phyloP scores from a whole-genome alignment of 345 rosid genomes.

The Sisymbrium irio region DNA sequence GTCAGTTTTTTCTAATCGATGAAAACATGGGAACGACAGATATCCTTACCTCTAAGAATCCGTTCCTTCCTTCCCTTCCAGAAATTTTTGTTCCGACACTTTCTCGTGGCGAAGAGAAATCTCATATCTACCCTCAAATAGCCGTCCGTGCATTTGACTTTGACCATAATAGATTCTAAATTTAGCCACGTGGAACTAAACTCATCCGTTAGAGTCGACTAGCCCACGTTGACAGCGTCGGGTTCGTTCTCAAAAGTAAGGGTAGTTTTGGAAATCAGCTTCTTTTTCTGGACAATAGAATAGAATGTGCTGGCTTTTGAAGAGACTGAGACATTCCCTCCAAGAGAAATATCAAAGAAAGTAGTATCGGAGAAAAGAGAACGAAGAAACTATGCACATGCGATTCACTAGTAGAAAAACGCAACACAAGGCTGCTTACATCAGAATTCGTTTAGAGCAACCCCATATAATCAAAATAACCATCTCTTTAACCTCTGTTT shows the following conservation, averaged over 20 bases:
- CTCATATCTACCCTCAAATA: neutral
- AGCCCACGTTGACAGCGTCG: neutral
- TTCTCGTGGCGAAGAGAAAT: neutral
- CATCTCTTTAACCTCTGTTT: neutral
- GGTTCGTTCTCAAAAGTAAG: neutral
- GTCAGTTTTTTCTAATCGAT: neutral
- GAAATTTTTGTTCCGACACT: neutral
- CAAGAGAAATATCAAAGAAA: no score
- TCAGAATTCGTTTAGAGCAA: neutral
- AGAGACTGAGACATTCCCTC: no score
- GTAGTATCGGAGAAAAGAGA: no score
- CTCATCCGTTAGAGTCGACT: neutral
- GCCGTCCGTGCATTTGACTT: slow-evolving; percentile 8
- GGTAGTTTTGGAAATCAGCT: neutral
- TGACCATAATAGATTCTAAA: neutral
- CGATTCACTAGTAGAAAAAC: neutral
- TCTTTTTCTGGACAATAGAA: neutral
- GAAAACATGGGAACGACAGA: neutral
- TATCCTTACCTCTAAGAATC: neutral
- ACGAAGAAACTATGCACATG: neutral
- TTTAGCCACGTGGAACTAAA: neutral
- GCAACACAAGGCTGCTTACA: neutral
- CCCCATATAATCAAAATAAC: neutral
- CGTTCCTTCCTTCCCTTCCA: neutral
- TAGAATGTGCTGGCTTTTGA: no score